Evolutionary conservation across 805 yeast species (phyloP).

Genomic region (Torulaspora delbrueckii): DNA sequence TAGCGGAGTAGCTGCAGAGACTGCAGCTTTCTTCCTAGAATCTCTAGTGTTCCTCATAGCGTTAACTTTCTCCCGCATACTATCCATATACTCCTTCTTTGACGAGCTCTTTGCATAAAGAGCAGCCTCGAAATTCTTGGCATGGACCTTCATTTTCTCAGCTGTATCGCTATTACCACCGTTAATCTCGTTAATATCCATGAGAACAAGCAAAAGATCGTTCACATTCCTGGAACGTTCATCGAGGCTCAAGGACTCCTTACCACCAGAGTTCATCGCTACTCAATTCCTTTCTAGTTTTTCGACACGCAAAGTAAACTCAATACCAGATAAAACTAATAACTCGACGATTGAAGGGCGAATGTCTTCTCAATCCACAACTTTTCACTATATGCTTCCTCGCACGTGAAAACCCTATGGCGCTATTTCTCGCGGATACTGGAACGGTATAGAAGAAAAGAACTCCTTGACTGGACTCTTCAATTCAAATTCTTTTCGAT

Average conservation of each 20-base stretch:
- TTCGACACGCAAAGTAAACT: not conserved
- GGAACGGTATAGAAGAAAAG: not conserved
- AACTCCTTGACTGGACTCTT: no score
- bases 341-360: not conserved
- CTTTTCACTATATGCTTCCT: not conserved
- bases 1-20: constrained; percentile 19
- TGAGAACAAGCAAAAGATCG: constrained; percentile 32
- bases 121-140: constrained; percentile 67
- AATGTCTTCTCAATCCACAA: not conserved
- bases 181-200: constrained; percentile 35
- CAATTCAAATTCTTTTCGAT: not conserved
- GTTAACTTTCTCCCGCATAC: constrained; percentile 43
- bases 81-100: constrained; percentile 53
- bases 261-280: constrained; percentile 14
- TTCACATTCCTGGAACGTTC: constrained; percentile 34
- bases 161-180: constrained; percentile 36
- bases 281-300: not conserved
- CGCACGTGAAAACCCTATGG: constrained; percentile 3
- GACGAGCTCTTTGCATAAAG: constrained; percentile 55
- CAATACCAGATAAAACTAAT: no score
- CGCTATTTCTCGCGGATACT: constrained; percentile 6
- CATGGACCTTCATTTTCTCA: constrained; percentile 47
- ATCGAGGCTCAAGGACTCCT: constrained; percentile 26
- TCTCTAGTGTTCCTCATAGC: constrained; percentile 37
- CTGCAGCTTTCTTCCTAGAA: constrained; percentile 24